Conservation (phyloP, 257 asterid genomes). For the Coffea canephora region DNA sequence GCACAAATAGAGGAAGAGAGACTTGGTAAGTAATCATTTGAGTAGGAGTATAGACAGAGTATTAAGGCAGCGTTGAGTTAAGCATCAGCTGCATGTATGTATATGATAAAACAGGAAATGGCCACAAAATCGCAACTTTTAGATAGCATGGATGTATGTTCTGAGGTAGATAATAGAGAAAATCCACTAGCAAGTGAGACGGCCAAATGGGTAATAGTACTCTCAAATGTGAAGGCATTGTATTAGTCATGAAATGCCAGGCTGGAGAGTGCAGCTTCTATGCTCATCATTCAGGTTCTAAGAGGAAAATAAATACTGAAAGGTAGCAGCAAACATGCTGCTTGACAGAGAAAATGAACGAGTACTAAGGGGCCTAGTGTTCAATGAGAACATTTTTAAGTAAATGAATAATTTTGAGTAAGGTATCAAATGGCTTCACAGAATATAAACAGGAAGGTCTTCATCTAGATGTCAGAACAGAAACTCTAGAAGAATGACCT, state of each 20-base stretch:
- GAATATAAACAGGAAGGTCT: not conserved
- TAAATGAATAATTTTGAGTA: not conserved
- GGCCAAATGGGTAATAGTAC: not conserved
- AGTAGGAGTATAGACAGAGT: not conserved
- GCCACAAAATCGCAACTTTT: not conserved
- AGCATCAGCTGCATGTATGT: too few species aligned
- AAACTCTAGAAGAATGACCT: constrained; percentile 27
- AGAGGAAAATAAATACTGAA: not conserved
- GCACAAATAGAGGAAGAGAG: too few species aligned
- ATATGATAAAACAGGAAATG: not conserved
- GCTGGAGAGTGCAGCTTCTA: not conserved
- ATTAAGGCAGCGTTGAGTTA: not conserved
- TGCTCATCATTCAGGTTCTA: not conserved
- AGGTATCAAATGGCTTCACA: not conserved
- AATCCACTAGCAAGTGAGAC: not conserved
- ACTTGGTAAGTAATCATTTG: not conserved
- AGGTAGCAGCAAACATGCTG: not conserved
- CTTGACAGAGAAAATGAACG: not conserved
- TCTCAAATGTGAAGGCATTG: not conserved
- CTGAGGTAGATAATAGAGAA: too few species aligned
- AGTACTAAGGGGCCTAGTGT: not conserved
- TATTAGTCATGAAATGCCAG: not conserved
- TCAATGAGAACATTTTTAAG: not conserved
- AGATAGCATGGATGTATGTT: not conserved
- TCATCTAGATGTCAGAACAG: not conserved